These are phyloP conservation scores for Hippophae rhamnoides DNA, from an alignment of 306 rosid genomes.

Conservation along the genomic window DNA sequence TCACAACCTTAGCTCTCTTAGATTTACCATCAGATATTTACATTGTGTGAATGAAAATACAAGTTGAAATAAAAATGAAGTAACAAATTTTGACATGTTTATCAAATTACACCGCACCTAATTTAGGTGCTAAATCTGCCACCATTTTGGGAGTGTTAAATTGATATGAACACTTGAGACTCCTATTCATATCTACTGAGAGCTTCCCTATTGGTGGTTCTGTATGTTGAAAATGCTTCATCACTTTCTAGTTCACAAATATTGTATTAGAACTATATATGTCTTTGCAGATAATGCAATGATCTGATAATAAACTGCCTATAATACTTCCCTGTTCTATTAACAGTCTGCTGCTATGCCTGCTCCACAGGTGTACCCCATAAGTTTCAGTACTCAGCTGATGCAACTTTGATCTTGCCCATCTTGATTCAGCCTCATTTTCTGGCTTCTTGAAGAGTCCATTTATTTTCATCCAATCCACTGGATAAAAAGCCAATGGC, in stretches of 20 bases:
- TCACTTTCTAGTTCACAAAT: neutral
- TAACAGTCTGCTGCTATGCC: conserved; percentile 40
- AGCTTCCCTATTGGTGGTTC: too few species aligned
- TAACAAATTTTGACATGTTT: too few species aligned
- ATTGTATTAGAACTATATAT: conserved; percentile 12
- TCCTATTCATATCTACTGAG: too few species aligned
- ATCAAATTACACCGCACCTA: too few species aligned
- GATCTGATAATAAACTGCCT: conserved; percentile 40
- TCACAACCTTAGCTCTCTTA: too few species aligned
- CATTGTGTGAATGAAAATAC: too few species aligned
- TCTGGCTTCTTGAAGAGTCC: conserved; percentile 41
- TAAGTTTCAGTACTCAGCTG: conserved; percentile 42
- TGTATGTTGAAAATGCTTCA: conserved; percentile 6
- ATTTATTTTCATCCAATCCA: conserved; percentile 43
- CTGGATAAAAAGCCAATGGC: conserved; percentile 57
- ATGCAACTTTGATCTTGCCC: conserved; percentile 42
- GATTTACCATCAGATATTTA: too few species aligned
- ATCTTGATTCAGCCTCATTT: conserved; percentile 25
- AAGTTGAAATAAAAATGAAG: too few species aligned
- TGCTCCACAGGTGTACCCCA: conserved; percentile 76
- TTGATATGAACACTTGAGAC: too few species aligned
- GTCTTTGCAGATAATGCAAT: conserved; percentile 40
- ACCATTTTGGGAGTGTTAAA: too few species aligned
- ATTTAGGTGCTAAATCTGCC: too few species aligned
- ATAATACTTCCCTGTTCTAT: conserved; percentile 64